These are phyloP conservation scores for Gaertneriomyces sp. DNA, from an alignment of 192 early-diverging fungal genomes.

Conservation along the genomic window DNA sequence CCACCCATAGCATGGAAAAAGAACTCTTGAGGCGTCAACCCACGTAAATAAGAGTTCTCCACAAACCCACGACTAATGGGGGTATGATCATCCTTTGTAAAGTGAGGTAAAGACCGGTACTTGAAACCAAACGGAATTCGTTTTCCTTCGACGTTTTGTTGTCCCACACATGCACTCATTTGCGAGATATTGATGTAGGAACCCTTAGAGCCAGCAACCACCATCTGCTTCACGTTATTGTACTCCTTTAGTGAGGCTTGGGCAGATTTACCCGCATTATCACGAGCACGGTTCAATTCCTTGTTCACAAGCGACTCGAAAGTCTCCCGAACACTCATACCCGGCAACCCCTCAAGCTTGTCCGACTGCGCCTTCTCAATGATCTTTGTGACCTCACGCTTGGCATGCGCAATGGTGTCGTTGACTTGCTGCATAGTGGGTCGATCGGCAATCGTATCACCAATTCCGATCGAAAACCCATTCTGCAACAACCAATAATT, in stretches of 20 bases:
- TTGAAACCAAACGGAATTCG: conserved; percentile 97
- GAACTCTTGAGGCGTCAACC: conserved; percentile 96
- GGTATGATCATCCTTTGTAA: conserved; percentile 93
- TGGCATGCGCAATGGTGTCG: conserved; percentile 68
- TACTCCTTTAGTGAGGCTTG: conserved; percentile 77
- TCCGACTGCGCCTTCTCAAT: conserved; percentile 81
- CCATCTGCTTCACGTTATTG: conserved; percentile 98
- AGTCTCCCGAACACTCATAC: conserved; percentile 88
- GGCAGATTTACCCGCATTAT: conserved; percentile 83
- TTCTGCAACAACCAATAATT: conserved; percentile 95
- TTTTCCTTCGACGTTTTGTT: conserved; percentile 99
- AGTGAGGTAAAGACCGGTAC: conserved; percentile 94
- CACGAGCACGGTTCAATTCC: conserved; percentile 86
- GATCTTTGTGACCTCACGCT: conserved; percentile 71
- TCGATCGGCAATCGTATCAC: conserved; percentile 91
- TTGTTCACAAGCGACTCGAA: conserved; percentile 87
- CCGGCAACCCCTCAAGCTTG: conserved; percentile 77
- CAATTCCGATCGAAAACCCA: conserved; percentile 96
- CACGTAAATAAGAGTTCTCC: conserved; percentile 84
- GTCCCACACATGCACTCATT: conserved; percentile 98
- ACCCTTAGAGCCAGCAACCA: conserved; percentile 92
- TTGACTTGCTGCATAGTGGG: conserved; percentile 76
- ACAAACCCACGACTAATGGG: conserved; percentile 88
- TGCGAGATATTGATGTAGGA: conserved; percentile 95
- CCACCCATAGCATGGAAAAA: conserved; percentile 99